Conservation (phyloP, 2,329 filamentous ascomycete species). For the Zarea fungicola region DNA sequence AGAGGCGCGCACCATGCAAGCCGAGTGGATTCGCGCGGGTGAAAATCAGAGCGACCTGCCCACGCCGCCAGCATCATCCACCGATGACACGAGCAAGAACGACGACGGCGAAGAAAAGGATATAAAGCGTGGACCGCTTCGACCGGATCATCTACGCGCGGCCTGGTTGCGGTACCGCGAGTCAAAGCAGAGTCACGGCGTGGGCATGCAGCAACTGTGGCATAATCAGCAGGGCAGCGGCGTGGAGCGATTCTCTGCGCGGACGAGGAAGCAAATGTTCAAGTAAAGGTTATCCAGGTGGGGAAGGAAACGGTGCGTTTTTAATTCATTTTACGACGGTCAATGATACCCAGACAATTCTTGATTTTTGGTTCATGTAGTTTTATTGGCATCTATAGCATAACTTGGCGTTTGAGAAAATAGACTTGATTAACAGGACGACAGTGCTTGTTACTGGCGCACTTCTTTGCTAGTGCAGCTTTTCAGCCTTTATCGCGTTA, state of each 20-base stretch:
- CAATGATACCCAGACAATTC: conserved; percentile 3
- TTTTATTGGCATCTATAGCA: neutral
- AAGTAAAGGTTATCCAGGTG: conserved; percentile 26
- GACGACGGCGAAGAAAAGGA: conserved; percentile 23
- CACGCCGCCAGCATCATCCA: conserved; percentile 29
- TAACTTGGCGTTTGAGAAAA: neutral
- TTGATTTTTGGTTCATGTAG: neutral
- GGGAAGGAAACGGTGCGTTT: neutral
- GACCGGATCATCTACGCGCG: conserved; percentile 70
- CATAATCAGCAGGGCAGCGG: conserved; percentile 56
- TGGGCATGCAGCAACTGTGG: conserved; percentile 56
- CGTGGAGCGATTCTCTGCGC: conserved; percentile 52
- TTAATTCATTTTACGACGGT: neutral
- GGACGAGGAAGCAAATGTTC: conserved; percentile 49
- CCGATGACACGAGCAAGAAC: neutral
- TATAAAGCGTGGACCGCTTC: conserved; percentile 51
- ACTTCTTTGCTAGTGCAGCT: no score
- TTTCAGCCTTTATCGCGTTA: conserved; percentile 19
- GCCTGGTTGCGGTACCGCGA: conserved; percentile 64
- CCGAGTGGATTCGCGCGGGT: conserved; percentile 60
- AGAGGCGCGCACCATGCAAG: conserved; percentile 62
- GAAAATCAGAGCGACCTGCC: conserved; percentile 53
- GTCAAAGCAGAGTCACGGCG: conserved; percentile 56
- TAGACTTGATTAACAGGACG: no score
- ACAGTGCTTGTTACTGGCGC: no score